Conservation (phyloP, 805 yeast genomes). For the Candida sithepensis region DNA sequence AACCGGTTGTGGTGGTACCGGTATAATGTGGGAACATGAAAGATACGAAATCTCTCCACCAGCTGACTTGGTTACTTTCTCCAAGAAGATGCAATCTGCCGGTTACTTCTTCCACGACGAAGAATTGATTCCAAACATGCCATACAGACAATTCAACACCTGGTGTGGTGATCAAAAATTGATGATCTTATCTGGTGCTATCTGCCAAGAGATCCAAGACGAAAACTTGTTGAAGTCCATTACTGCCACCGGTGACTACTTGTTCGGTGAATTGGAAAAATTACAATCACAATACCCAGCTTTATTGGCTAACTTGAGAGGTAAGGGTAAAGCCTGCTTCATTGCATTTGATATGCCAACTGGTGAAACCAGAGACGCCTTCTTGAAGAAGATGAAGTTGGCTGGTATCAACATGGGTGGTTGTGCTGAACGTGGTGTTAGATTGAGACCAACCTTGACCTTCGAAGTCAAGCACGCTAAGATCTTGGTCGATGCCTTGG, state of each 20-base stretch:
- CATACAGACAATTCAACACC: constrained; percentile 91
- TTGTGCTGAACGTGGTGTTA: constrained; percentile 73
- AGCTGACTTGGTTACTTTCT: constrained; percentile 82
- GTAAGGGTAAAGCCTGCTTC: constrained; percentile 71
- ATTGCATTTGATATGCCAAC: constrained; percentile 73
- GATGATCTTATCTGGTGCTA: constrained; percentile 70
- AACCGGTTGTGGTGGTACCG: constrained; percentile 88
- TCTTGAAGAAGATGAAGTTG: constrained; percentile 55
- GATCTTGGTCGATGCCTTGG: constrained; percentile 46
- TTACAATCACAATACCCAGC: constrained; percentile 55
- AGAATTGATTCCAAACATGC: constrained; percentile 64
- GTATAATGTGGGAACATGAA: constrained; percentile 85
- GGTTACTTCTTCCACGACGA: constrained; percentile 81
- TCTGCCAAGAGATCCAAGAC: constrained; percentile 60
- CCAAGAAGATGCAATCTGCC: constrained; percentile 86
- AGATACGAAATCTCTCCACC: constrained; percentile 72
- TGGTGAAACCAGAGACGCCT: constrained; percentile 54
- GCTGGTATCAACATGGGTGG: constrained; percentile 81
- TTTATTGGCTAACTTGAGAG: constrained; percentile 57
- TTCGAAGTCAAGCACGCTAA: constrained; percentile 82
- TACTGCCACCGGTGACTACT: constrained; percentile 61
- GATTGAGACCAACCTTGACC: constrained; percentile 76
- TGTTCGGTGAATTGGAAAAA: constrained; percentile 51
- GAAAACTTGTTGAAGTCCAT: constrained; percentile 57
- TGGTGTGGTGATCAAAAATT: constrained; percentile 93